Base-by-base conservation (phyloP, 371 early-diverging fungal genomes). In the Umbelopsis sp. region DNA sequence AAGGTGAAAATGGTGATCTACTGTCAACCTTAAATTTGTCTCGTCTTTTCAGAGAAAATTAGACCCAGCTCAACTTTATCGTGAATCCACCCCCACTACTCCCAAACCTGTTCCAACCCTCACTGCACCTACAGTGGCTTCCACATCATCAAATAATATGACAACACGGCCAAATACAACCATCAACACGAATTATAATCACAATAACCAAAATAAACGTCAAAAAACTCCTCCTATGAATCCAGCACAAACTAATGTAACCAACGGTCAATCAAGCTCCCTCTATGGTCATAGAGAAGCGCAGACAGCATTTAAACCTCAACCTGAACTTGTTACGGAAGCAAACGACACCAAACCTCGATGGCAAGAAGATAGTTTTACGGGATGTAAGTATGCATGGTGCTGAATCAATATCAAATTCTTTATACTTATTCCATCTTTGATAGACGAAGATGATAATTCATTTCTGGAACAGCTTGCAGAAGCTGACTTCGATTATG, bases 1-100 rank as follows among this genome's bases (percentile, higher is more conserved):
- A 24, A 51, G 24, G 25, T 25, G 18, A 24, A 10, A 25, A 51
- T 51, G 24, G 8, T 4, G 7, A 22, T 51, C 11, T 7, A 18
- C 37, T 35, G 35, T 29, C 12, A 16, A 35, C 7, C 8, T 12
- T 67, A 29, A 50, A 24, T 51, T 38, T 11, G 18, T 50, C 38
- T 35, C 4, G 18, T 12, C 2, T 37, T 48, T 35, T 18, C 63
- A 75, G 79, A 70, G 74, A 50, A 74, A 71, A 68, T 73, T 77
- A 37, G 46, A 73, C 14, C 44, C 71, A 20, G 62, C 53, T 10
- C 68, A 73, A 16, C 63, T 79, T 7, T 78, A 73, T 44, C 74
- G 79, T 11, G 75, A 79, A 48, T 32, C 35, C 20, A 35, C 45
- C 8, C 38, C 63, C 46, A 9, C 48, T 29, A 35, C 65, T 18